Evolutionary conservation across 2,329 filamentous ascomycete species (phyloP).

Genomic region (Aspergillus sergii): DNA sequence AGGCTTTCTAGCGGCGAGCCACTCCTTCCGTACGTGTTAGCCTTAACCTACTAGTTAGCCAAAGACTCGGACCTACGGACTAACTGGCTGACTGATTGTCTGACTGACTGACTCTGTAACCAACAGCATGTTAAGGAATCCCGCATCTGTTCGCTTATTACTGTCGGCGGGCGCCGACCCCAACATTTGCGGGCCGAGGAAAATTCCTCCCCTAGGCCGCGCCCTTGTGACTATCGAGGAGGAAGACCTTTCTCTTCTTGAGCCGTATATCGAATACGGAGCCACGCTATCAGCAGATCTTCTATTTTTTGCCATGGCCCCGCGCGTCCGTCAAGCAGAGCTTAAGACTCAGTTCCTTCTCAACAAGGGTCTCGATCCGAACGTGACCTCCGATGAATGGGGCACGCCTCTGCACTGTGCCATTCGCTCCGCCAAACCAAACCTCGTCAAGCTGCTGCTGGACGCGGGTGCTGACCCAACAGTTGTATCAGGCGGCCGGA

Average conservation of each 20-base stretch:
- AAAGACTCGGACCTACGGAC: background rate
- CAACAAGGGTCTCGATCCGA: background rate
- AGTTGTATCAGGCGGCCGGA: background rate
- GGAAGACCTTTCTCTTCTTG: constrained; percentile 3
- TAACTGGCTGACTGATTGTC: background rate
- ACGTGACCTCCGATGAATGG: background rate
- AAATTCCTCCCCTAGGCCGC: constrained; percentile 5
- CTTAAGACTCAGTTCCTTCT: background rate
- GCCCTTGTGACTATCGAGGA: background rate
- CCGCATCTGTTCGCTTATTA: constrained; percentile 7
- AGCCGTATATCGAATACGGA: constrained; percentile 4
- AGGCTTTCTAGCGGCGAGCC: constrained; percentile 8
- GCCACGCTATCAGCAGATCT: background rate
- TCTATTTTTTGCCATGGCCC: background rate
- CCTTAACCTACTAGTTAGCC: background rate
- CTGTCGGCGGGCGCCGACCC: constrained; percentile 12
- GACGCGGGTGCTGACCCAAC: background rate
- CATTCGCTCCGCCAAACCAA: background rate
- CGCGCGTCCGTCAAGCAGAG: background rate
- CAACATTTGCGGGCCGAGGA: constrained; percentile 8
- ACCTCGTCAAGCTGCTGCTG: background rate
- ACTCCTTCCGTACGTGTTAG: constrained; percentile 8
- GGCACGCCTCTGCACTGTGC: background rate
- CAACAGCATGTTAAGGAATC: background rate
- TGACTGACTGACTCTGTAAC: background rate